Base-by-base conservation (phyloP, 192 early-diverging fungal species). In the Podochytrium sp. region DNA sequence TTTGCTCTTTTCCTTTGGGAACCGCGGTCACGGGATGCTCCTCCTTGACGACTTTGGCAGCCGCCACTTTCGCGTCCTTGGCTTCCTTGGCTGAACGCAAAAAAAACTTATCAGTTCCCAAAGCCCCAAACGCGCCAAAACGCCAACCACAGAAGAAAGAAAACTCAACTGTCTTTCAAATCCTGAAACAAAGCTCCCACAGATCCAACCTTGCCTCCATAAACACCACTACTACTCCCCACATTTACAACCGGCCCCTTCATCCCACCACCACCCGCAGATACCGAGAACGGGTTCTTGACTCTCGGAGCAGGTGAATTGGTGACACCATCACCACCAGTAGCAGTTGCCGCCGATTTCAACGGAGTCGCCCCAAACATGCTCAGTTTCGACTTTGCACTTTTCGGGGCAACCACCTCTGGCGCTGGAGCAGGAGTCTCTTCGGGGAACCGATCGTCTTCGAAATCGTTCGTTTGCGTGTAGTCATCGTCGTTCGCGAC, bases 211-310 rank as follows among this genome's bases (percentile, higher is more conserved):
- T 41, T 51, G n/a, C 25, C 37, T n/a, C 20, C 53, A 57, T 2
- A 14, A 30, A 12, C 14, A 14, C n/a, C 6, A 57, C n/a, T n/a
- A n/a, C n/a, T n/a, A n/a, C n/a, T n/a, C n/a, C n/a, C n/a, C n/a
- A n/a, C n/a, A n/a, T n/a, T n/a, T 20, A 6, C 41, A 20, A 25
- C 10, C 6, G 0, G 23, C 20, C 12, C 7, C 42, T 42, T 29
- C n/a, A 23, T 27, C 14, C 35, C 0, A n/a, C 16, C 43, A 20
- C 25, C 32, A 1, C 1, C 14, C 20, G 14, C 14, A n/a, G 27
- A 43, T 27, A 29, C 41, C 12, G 69, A 32, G 40, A 71, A 71
- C 18, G 69, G 69, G 32, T 71, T 71, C 57, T 71, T 71, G 56
- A 60, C 55, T 60, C 40, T 57, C 16, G 32, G 51, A 51, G 32